Percentiles rank a stretch among this genome's conserved stretches.
phyloP scores from a whole-genome alignment of 768 basidiomycete genomes.

The Favolaschia claudopus region DNA sequence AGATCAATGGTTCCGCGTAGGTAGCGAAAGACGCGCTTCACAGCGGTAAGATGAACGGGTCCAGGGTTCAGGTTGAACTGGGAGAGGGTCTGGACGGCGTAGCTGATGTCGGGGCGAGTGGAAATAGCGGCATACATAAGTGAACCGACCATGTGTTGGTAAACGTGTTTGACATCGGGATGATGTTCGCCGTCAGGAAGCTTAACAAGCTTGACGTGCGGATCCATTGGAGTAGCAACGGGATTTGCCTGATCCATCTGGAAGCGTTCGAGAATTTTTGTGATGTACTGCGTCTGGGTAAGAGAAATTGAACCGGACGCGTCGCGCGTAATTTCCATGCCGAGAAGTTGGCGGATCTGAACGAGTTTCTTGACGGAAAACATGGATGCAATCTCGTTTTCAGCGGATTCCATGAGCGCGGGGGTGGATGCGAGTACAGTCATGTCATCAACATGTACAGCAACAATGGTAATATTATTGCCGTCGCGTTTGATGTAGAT shows the following conservation, averaged over 20 bases:
- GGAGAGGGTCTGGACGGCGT: constrained; percentile 29
- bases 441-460: too few relatives aligned
- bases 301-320: constrained; percentile 7
- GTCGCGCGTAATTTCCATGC: constrained; percentile 22
- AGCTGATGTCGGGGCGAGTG: constrained; percentile 42
- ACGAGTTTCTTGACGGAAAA: constrained; percentile 23
- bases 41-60: too few relatives aligned
- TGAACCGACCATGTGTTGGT: constrained; percentile 31
- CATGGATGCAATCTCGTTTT: constrained; percentile 14
- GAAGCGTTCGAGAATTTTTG: constrained; percentile 7
- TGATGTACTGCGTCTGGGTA: constrained; percentile 21
- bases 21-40: too few relatives aligned
- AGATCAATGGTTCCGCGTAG: too few relatives aligned
- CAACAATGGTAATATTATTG: not conserved
- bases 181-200: not conserved
- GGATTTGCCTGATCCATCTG: constrained; percentile 6
- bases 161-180: constrained; percentile 21
- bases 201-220: constrained; percentile 10
- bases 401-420: not conserved
- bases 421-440: constrained; percentile 15
- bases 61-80: too few relatives aligned
- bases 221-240: constrained; percentile 16
- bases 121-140: constrained; percentile 36
- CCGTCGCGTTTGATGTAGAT: constrained; percentile 11
- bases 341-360: constrained; percentile 9